These are phyloP conservation scores for Fusarium newnesense DNA, from an alignment of 2,329 filamentous ascomycete species.

Conservation along the genomic window DNA sequence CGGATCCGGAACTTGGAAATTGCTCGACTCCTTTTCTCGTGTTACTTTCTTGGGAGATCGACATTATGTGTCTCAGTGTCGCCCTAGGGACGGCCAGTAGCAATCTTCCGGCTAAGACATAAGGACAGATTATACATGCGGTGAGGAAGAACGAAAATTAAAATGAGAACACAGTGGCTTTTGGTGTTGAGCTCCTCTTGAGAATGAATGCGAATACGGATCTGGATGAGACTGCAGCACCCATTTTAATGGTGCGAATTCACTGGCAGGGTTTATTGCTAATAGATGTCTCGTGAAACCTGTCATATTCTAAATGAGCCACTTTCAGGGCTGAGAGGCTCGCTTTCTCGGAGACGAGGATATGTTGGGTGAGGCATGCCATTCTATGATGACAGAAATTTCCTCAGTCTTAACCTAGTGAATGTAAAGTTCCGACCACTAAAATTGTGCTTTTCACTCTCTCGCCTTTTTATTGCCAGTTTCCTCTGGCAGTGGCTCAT, in stretches of 20 bases:
- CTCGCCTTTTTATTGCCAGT: rapidly evolving
- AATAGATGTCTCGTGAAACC: not conserved
- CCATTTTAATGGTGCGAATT: too few relatives aligned
- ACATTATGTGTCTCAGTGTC: not conserved
- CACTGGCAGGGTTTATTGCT: too few relatives aligned
- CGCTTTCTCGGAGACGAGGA: too few relatives aligned
- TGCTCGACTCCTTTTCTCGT: not conserved
- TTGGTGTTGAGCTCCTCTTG: too few relatives aligned
- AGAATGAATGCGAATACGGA: not conserved
- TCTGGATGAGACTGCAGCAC: not conserved
- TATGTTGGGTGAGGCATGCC: not conserved
- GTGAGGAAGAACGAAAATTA: too few relatives aligned
- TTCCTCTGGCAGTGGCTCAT: too few relatives aligned
- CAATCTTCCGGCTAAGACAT: not conserved
- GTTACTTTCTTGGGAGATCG: not conserved
- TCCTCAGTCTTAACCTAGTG: not conserved
- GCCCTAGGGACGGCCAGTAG: not conserved
- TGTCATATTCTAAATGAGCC: not conserved
- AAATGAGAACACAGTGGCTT: too few relatives aligned
- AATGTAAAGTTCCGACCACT: not conserved
- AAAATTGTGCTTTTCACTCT: too few relatives aligned
- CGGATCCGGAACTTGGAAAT: not conserved
- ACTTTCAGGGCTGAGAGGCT: not conserved
- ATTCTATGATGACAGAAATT: not conserved
- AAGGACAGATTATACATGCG: too few relatives aligned